A percentile compares a stretch with the other conserved stretches of the same genome.
These are phyloP conservation scores for Magnaporthiopsis rhizophila DNA, from an alignment of 2,329 filamentous ascomycete genomes.

Conservation along the genomic window DNA sequence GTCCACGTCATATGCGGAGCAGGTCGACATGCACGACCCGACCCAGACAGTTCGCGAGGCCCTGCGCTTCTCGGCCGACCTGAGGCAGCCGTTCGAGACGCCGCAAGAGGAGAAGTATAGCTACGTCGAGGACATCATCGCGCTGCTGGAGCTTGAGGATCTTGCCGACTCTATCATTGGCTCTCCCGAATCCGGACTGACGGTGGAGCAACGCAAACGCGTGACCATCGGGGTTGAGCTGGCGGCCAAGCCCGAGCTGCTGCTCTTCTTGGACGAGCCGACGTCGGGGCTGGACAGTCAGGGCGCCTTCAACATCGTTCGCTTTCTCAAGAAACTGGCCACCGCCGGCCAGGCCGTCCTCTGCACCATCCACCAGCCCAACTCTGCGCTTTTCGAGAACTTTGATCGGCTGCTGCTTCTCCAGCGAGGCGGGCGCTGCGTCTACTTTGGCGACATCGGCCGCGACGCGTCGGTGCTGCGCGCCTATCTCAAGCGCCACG, in stretches of 20 bases:
- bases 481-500: constrained; percentile 50
- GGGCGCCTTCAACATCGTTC: constrained; percentile 68
- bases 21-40: constrained; percentile 54
- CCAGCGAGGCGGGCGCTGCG: constrained; percentile 68
- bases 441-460: constrained; percentile 83
- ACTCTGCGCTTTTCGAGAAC: constrained; percentile 77
- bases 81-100: constrained; percentile 48
- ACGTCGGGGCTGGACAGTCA: constrained; percentile 68
- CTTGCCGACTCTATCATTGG: constrained; percentile 54
- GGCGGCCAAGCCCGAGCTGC: constrained; percentile 69
- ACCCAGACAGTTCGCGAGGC: constrained; percentile 57
- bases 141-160: constrained; percentile 48
- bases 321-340: constrained; percentile 69
- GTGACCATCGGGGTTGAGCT: constrained; percentile 91
- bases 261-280: constrained; percentile 73
- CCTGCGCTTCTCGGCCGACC: constrained; percentile 53
- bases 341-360: constrained; percentile 80
- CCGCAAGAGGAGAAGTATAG: constrained; percentile 46
- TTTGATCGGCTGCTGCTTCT: constrained; percentile 78
- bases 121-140: constrained; percentile 52
- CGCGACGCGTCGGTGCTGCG: constrained; percentile 65
- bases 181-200: constrained; percentile 59
- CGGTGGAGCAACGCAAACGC: constrained; percentile 59
- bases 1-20: constrained; percentile 54
- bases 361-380: constrained; percentile 88